Evolutionary conservation across 768 basidiomycete genomes (phyloP).

Genomic region (Leccinellum rugosiceps): DNA sequence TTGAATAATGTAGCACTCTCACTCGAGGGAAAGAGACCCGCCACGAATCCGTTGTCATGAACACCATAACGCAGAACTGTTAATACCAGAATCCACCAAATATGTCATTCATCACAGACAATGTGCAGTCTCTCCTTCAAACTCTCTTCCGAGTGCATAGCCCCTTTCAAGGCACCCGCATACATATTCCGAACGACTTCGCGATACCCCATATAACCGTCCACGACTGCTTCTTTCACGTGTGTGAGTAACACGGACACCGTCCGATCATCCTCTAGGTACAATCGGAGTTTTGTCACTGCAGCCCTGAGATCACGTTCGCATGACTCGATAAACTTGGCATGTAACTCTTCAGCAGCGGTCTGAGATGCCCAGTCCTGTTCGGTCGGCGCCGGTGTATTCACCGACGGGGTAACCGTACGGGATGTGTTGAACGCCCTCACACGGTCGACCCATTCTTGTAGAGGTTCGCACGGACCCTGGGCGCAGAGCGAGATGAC

Average conservation of each 20-base stretch:
- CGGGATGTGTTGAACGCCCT: constrained; percentile 32
- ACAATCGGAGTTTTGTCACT: constrained; percentile 64
- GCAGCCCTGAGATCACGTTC: constrained; percentile 52
- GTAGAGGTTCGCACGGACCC: constrained; percentile 56
- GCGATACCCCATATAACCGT: constrained; percentile 71
- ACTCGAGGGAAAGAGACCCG: background rate
- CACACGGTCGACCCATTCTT: constrained; percentile 59
- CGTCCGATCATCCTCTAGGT: constrained; percentile 78
- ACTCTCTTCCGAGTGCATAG: constrained; percentile 33
- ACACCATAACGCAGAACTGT: background rate
- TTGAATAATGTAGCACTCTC: background rate
- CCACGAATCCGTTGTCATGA: background rate
- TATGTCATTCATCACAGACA: constrained; percentile 31
- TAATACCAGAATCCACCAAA: background rate
- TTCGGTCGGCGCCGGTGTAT: constrained; percentile 13
- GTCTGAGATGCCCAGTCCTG: constrained; percentile 53
- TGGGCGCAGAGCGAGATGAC: constrained; percentile 65
- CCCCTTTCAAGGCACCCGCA: constrained; percentile 33
- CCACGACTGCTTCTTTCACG: constrained; percentile 68
- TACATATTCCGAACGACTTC: constrained; percentile 56
- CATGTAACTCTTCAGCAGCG: constrained; percentile 47
- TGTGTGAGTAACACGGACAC: constrained; percentile 76
- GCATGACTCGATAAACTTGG: constrained; percentile 51
- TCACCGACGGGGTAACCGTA: constrained; percentile 13
- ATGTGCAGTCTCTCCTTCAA: constrained; percentile 40